Conservation (phyloP, 2,329 filamentous ascomycete genomes). For the Scedosporium minutisporum region DNA sequence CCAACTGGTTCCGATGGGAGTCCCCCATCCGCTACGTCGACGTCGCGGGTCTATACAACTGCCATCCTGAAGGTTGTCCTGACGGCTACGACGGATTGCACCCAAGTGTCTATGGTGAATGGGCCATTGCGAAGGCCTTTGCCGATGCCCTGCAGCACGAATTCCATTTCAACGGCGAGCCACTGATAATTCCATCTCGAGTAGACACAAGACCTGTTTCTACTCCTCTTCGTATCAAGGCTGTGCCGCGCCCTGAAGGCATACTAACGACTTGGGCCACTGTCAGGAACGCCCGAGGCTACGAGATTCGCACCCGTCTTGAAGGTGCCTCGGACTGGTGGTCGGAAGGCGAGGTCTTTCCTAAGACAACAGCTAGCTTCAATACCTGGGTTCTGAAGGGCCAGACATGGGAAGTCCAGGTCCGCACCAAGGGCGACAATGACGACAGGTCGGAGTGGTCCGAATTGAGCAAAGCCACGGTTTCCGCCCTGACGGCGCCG, state of each 20-base stretch:
- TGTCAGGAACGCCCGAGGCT: conserved; percentile 16
- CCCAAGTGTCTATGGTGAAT: conserved; percentile 29
- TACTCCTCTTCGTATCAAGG: conserved; percentile 10
- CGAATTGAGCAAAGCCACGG: not conserved
- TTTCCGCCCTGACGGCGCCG: not conserved
- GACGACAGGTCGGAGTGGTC: conserved; percentile 9
- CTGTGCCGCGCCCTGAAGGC: conserved; percentile 7
- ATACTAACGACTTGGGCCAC: conserved; percentile 14
- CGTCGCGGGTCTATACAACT: conserved; percentile 20
- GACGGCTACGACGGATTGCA: conserved; percentile 31
- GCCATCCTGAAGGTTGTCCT: conserved; percentile 11
- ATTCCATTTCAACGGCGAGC: conserved; percentile 15
- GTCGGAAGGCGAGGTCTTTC: not conserved
- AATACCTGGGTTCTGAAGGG: conserved; percentile 6
- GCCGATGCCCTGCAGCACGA: conserved; percentile 17
- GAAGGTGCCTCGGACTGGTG: conserved; percentile 1
- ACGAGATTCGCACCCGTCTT: conserved; percentile 8
- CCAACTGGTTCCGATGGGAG: conserved; percentile 14
- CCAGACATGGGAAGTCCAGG: conserved; percentile 8
- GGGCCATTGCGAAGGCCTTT: conserved; percentile 31
- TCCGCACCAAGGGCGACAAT: conserved; percentile 9
- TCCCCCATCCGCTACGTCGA: conserved; percentile 23
- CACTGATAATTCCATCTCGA: conserved; percentile 14
- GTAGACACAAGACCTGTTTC: conserved; percentile 13
- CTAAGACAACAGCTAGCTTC: conserved; percentile 1